Base-by-base conservation (phyloP, 2,329 filamentous ascomycete species). In the Trichophyton rubrum region DNA sequence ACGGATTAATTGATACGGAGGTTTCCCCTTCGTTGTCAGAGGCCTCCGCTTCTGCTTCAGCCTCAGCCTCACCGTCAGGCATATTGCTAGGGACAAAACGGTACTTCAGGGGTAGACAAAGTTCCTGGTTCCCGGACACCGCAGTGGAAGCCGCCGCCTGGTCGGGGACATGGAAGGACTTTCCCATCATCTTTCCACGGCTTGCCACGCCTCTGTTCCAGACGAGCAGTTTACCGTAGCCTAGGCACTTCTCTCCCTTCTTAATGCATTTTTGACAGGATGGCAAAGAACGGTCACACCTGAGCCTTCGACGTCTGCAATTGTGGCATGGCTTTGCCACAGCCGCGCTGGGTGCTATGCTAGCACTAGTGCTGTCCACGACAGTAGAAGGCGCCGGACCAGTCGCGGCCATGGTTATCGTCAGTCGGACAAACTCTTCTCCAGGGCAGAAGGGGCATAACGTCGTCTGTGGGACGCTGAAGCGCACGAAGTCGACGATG, bases 151-250 rank as follows among this genome's bases (percentile, higher is more conserved):
- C 20, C 20, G 22, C 13, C 22, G 45, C 11, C 6, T 27, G 45
- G 7, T 51, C 45, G 7, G 58, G 68, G 65, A 61, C 78, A 60
- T 76, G 73, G 65, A 77, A 80, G 24, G 75, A 76, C 66, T 76
- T 76, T n/a, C 79, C 79, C 76, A 80, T 79, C 78, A 80, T 75
- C 67, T 75, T 76, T 22, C 74, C 74, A 40, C 74, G 74, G 65
- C 74, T 76, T 22, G 74, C 74, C 53, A 76, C 72, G 56, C 73
- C 73, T 59, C 73, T 74, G 38, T 75, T 73, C 74, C 74, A 76
- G 13, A 74, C 70, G 59, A 76, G 63, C 17, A 73, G 73, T 61
- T 75, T 75, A 62, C 72, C 70, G 63, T 76, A 76, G 15, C 74
- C 74, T 64, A 76, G 62, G 60, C 74, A 76, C 68, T 75, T 71